Evolutionary conservation across 768 basidiomycete species (phyloP).

Genomic region (Kwoniella heveanensis): DNA sequence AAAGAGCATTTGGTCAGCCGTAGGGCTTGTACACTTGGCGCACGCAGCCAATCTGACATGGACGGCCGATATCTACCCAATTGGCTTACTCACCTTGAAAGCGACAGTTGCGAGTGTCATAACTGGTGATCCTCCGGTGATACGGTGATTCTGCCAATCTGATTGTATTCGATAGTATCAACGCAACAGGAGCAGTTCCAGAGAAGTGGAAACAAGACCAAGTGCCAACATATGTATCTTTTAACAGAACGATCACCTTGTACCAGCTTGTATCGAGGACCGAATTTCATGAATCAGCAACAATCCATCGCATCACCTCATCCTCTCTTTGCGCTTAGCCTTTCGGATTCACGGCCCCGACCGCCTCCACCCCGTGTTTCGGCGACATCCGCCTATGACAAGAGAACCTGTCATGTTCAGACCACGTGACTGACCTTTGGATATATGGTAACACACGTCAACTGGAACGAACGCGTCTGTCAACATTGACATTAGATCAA

Average conservation of each 20-base stretch:
- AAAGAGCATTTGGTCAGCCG: not conserved
- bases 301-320: slow-evolving; percentile 6
- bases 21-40: not conserved
- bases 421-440: not conserved
- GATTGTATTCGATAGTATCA: no score
- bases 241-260: no score
- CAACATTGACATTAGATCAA: slow-evolving; percentile 9
- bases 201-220: no score
- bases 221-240: no score
- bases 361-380: not conserved
- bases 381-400: not conserved
- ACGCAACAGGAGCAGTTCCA: no score
- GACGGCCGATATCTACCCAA: no score
- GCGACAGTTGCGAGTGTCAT: slow-evolving; percentile 40
- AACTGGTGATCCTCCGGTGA: not conserved
- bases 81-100: slow-evolving; percentile 46
- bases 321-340: not conserved
- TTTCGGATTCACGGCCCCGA: not conserved
- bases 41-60: no score
- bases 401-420: not conserved
- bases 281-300: slow-evolving; percentile 16
- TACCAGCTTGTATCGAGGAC: not conserved
- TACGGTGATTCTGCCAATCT: no score
- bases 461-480: not conserved
- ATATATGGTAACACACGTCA: slow-evolving; percentile 18